phyloP scores from a whole-genome alignment of 2,329 filamentous ascomycete genomes.

The Aurifilum marmelostoma region DNA sequence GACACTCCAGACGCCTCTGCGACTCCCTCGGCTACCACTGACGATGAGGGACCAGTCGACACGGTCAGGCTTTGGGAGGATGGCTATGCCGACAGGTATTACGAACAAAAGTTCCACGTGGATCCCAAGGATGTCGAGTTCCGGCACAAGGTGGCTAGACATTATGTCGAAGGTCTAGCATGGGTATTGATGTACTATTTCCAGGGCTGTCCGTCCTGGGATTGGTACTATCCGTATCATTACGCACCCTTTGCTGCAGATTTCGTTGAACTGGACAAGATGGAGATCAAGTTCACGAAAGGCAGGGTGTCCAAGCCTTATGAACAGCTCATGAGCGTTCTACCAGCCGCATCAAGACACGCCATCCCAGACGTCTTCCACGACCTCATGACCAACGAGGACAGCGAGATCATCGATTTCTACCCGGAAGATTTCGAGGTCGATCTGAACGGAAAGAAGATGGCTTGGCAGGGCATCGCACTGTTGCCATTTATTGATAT shows the following conservation, averaged over 20 bases:
- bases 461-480: slow-evolving; percentile 95
- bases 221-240: slow-evolving; percentile 98
- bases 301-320: slow-evolving; percentile 88
- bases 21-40: slow-evolving; percentile 50
- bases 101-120: slow-evolving; percentile 93
- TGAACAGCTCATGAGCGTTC: slow-evolving; percentile 96
- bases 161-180: slow-evolving; percentile 92
- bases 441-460: slow-evolving; percentile 97
- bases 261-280: slow-evolving; percentile 80
- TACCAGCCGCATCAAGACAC: slow-evolving; percentile 91
- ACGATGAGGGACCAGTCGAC: slow-evolving; percentile 71
- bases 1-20: slow-evolving; percentile 49
- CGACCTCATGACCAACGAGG: slow-evolving; percentile 81
- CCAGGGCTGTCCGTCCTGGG: slow-evolving; percentile 97
- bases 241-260: slow-evolving; percentile 97
- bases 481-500: slow-evolving; percentile 96
- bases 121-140: slow-evolving; percentile 82
- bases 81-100: slow-evolving; percentile 93
- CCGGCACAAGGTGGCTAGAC: slow-evolving; percentile 81
- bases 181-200: slow-evolving; percentile 99
- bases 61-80: slow-evolving; percentile 92
- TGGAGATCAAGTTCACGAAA: slow-evolving; percentile 81
- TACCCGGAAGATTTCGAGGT: slow-evolving; percentile 94
- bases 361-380: slow-evolving; percentile 89
- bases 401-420: slow-evolving; percentile 95